phyloP scores from a whole-genome alignment of 1,284 basidiomycete species.

The Ganoderma boninense region DNA sequence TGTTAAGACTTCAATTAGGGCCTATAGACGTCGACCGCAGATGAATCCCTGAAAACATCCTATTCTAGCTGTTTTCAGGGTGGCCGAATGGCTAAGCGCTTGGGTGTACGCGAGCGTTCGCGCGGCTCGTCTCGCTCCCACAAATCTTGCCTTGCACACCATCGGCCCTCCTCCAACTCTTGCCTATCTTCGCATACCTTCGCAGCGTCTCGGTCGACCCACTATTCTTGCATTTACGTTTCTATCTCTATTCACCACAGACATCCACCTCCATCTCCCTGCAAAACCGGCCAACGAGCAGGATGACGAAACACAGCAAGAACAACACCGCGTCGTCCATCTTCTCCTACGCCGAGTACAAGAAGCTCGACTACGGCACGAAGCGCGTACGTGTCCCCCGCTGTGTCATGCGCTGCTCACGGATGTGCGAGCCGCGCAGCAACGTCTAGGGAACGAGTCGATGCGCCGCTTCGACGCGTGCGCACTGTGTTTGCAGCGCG shows the following conservation, averaged over 20 bases:
- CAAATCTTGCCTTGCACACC: background rate
- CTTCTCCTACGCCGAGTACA: conserved; percentile 88
- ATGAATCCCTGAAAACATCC: too few species aligned
- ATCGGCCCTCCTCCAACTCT: background rate
- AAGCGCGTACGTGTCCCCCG: conserved; percentile 59
- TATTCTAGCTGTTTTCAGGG: too few species aligned
- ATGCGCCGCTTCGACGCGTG: conserved; percentile 92
- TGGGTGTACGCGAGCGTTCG: background rate
- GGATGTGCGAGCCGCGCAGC: conserved; percentile 49
- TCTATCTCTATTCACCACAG: background rate
- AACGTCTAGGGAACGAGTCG: conserved; percentile 89
- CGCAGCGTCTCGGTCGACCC: too few species aligned
- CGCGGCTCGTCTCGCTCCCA: background rate
- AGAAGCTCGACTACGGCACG: conserved; percentile 84
- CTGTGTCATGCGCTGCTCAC: conserved; percentile 10
- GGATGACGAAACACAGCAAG: conserved; percentile 90
- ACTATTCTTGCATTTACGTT: background rate
- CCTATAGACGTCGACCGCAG: too few species aligned
- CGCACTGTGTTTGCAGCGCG: conserved; percentile 82
- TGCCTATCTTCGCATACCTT: background rate
- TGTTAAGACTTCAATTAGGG: too few species aligned
- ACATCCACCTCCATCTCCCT: background rate
- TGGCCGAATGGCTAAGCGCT: too few species aligned
- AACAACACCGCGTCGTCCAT: conserved; percentile 89
- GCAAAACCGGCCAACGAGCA: background rate